Conservation (phyloP, 176 grass and related monocot species). For the Dendrocalamus sinicus region DNA sequence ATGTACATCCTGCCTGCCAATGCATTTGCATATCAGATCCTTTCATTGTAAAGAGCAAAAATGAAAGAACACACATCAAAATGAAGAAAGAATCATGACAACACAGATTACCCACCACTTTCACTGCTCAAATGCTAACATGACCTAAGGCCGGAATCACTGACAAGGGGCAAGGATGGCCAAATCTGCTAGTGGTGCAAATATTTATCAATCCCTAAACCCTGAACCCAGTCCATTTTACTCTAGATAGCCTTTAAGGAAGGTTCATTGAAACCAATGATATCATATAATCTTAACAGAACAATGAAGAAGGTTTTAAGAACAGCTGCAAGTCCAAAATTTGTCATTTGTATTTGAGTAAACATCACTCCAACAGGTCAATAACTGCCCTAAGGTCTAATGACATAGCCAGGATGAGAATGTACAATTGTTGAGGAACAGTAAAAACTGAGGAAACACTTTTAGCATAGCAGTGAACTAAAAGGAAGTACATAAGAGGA, state of each 20-base stretch:
- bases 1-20: constrained; percentile 55
- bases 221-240: constrained; percentile 9
- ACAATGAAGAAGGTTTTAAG: background rate
- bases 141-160: background rate
- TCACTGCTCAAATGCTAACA: background rate
- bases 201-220: background rate
- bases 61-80: background rate
- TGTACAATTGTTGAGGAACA: background rate
- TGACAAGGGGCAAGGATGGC: background rate
- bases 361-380: constrained; percentile 21
- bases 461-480: background rate
- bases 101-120: background rate
- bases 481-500: background rate
- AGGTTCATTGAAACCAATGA: background rate
- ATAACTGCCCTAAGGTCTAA: background rate
- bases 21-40: constrained; percentile 48
- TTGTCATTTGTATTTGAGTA: background rate
- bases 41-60: constrained; percentile 15
- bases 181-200: background rate
- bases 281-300: background rate
- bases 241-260: background rate
- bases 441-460: background rate
- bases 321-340: background rate
- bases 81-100: background rate
- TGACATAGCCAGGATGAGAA: background rate